Conservation (phyloP, 257 asterid species). For the Jacaranda copaia region DNA sequence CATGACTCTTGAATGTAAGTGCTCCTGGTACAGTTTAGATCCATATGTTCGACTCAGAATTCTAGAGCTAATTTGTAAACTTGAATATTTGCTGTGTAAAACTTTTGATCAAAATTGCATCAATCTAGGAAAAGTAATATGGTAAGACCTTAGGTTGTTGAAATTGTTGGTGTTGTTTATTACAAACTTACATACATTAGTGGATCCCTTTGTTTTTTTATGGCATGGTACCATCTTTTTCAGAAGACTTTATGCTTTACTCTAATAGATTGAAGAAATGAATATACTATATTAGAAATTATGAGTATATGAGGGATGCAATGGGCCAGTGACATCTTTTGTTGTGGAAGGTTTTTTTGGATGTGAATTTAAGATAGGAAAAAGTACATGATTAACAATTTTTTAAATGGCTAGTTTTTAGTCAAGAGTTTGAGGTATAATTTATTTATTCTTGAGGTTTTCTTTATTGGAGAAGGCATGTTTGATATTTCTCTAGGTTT, state of each 20-base stretch:
- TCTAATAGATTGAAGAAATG: background rate
- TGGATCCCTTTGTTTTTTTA: background rate
- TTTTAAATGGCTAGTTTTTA: background rate
- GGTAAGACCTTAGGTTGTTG: background rate
- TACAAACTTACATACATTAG: background rate
- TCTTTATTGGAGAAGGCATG: background rate
- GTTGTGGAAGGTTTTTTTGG: no score
- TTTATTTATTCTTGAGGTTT: background rate
- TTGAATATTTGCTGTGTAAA: background rate
- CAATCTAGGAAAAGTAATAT: background rate
- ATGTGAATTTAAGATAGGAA: background rate
- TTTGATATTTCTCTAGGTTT: slow-evolving; percentile 17
- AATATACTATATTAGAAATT: background rate
- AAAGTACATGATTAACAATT: background rate
- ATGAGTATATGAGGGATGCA: background rate
- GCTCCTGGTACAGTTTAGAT: no score
- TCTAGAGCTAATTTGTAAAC: no score
- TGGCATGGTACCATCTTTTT: background rate
- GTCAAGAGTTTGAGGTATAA: background rate
- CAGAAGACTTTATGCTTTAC: background rate
- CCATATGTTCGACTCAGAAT: no score
- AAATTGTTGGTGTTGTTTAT: background rate
- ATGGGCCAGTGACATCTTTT: background rate
- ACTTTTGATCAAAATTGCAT: background rate
- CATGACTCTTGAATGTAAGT: no score